Evolutionary conservation across 768 basidiomycete species (phyloP).

Genomic region (Obba rivulosa): DNA sequence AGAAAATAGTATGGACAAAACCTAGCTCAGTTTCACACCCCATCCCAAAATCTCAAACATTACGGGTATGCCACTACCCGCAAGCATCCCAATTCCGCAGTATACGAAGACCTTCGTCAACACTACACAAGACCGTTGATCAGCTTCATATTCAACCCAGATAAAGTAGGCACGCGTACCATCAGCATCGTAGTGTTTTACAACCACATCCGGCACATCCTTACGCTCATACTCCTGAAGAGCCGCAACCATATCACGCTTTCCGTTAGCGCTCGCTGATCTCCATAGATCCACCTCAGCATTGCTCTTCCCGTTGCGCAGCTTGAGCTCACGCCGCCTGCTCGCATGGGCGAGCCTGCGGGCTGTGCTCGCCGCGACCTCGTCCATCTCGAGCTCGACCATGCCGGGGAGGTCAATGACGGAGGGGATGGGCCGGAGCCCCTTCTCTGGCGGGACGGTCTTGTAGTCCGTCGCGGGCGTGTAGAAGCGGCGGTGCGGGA

Average conservation of each 20-base stretch:
- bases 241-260: conserved; percentile 4
- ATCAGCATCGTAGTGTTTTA: conserved; percentile 83
- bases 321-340: conserved; percentile 8
- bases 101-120: conserved; percentile 90
- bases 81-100: conserved; percentile 73
- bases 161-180: conserved; percentile 42
- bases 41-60: conserved; percentile 65
- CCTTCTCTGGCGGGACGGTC: conserved; percentile 54
- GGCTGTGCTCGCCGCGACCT: conserved; percentile 17
- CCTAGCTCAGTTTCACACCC: conserved; percentile 39
- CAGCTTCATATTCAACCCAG: conserved; percentile 5
- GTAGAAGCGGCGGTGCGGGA: conserved; percentile 86
- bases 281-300: neutral
- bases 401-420: conserved; percentile 70
- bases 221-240: neutral
- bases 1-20: neutral
- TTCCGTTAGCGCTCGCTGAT: conserved; percentile 1
- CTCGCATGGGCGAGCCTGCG: conserved; percentile 5
- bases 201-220: conserved; percentile 19
- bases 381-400: conserved; percentile 22
- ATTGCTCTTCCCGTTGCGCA: conserved; percentile 7
- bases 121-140: conserved; percentile 37
- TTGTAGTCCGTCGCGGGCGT: conserved; percentile 88
- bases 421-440: conserved; percentile 72
- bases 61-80: conserved; percentile 56